Evolutionary conservation across 1,284 basidiomycete species (phyloP), one percentile per base, ranked within the genome.

Genomic region (Tremellales sp.): DNA sequence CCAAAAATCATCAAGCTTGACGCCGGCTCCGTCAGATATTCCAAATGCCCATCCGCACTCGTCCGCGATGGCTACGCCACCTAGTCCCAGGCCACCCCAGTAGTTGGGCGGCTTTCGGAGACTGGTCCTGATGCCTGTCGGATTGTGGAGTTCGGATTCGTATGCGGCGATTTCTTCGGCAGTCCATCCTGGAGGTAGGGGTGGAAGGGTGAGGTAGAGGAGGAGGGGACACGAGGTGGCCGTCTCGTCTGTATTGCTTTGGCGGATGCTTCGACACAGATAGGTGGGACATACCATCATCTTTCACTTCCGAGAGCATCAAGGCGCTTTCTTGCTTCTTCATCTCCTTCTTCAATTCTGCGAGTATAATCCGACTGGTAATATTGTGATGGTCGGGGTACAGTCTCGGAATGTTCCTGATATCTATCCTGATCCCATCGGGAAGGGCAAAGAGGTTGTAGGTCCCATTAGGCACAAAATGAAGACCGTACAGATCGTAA

Each of bases 41-140:
- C 83, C 81, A 39, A 83, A 80, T 31, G 86, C 68, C 26, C 89
- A 73, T 1, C 86, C 89, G 60, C 89, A 93, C 58, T 85, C 78
- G 60, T 79, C 80, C 62, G 87, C 90, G 40, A 90, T 60, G 5
- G 88, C 63, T 2, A 89, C 71, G 5, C 79, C 84, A 41, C 79
- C 78, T 34, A 89, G 62, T 1, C 62, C 57, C 5, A 56, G 55
- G 7, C 60, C 57, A 13, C 69, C 55, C 65, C 70, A 69, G 45
- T 69, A 66, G 7, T 52, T 41, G 5, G 65, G 65, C 16, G 63
- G 66, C 21, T 53, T 50, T 5, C 51, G 50, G 3, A 69, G 50
- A 41, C 59, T 58, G 4, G 51, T 35, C 4, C 54, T 47, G 31
- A 72, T 54, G 3, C 71, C 71, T 0, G 68, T 65, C 1, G 70